These are phyloP conservation scores for Penicillium sp. DNA, from an alignment of 2,329 filamentous ascomycete species.

Conservation along the genomic window DNA sequence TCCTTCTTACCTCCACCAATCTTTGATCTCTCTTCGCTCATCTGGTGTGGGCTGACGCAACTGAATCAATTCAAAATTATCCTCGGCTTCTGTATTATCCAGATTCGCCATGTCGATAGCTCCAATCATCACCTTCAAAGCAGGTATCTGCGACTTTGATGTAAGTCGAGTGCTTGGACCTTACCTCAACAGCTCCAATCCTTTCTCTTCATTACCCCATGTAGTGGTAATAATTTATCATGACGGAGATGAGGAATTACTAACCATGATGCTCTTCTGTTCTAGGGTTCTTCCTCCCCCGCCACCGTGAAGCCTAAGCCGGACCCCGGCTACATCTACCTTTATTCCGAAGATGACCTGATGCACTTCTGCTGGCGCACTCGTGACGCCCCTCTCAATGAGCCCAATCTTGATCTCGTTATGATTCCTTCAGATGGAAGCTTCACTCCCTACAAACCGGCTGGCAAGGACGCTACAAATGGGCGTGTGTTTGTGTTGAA, in stretches of 20 bases:
- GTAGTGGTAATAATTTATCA: background rate
- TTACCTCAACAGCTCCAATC: conserved; percentile 11
- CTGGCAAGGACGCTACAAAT: conserved; percentile 69
- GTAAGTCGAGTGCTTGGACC: conserved; percentile 56
- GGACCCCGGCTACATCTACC: conserved; percentile 84
- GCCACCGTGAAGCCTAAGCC: conserved; percentile 73
- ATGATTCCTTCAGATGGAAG: conserved; percentile 90
- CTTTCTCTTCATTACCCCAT: background rate
- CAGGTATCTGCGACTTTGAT: conserved; percentile 82
- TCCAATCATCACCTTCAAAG: conserved; percentile 95
- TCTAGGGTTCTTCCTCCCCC: conserved; percentile 59
- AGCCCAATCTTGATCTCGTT: conserved; percentile 83
- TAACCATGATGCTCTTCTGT: conserved; percentile 1
- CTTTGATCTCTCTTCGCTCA: conserved; percentile 13
- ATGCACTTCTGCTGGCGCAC: conserved; percentile 97
- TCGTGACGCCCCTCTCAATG: conserved; percentile 68
- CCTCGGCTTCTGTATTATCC: background rate
- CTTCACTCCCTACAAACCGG: conserved; percentile 78
- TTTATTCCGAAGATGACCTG: conserved; percentile 91
- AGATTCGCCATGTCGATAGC: conserved; percentile 70
- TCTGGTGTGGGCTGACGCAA: conserved; percentile 15
- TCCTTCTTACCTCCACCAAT: conserved; percentile 12
- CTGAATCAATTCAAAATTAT: background rate
- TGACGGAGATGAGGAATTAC: background rate
- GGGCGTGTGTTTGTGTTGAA: conserved; percentile 93